These are phyloP conservation scores for Epithemia pelagica DNA, from an alignment of 108 stramenopile species.

Conservation along the genomic window DNA sequence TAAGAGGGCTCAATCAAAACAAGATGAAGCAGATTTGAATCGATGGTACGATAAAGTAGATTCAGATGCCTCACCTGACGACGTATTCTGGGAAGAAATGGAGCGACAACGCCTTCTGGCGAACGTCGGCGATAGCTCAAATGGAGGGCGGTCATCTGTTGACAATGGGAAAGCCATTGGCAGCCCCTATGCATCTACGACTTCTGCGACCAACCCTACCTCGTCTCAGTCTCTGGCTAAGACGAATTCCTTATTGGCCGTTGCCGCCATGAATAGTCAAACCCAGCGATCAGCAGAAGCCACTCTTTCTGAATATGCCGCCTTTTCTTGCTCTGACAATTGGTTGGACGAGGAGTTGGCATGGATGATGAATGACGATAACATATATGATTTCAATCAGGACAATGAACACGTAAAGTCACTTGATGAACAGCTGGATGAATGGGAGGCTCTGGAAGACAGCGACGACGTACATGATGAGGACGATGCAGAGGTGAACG, in stretches of 20 bases:
- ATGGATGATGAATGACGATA: conserved; percentile 25
- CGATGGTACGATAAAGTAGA: conserved; percentile 66
- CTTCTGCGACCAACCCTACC: neutral
- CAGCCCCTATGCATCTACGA: neutral
- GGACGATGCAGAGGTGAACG: conserved; percentile 1
- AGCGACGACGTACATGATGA: conserved; percentile 17
- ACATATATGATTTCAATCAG: conserved; percentile 32
- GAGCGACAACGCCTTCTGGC: conserved; percentile 61
- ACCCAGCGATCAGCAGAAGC: conserved; percentile 46
- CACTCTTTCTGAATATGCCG: conserved; percentile 46
- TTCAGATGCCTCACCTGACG: conserved; percentile 58
- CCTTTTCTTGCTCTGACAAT: conserved; percentile 55
- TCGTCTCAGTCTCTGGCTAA: conserved; percentile 3
- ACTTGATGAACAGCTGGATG: conserved; percentile 31
- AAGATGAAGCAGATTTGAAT: conserved; percentile 37
- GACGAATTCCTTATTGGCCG: neutral
- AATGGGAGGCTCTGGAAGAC: conserved; percentile 31
- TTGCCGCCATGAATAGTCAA: conserved; percentile 11
- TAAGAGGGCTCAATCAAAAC: neutral
- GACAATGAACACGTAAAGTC: conserved; percentile 25
- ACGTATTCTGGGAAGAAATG: conserved; percentile 79
- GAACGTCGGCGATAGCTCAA: conserved; percentile 16
- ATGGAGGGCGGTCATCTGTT: too few relatives aligned
- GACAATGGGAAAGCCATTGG: neutral
- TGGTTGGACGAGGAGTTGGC: conserved; percentile 59